Evolutionary conservation across 164 flowering plant genomes (phyloP).

Genomic region (Paratinospora sagittata): DNA sequence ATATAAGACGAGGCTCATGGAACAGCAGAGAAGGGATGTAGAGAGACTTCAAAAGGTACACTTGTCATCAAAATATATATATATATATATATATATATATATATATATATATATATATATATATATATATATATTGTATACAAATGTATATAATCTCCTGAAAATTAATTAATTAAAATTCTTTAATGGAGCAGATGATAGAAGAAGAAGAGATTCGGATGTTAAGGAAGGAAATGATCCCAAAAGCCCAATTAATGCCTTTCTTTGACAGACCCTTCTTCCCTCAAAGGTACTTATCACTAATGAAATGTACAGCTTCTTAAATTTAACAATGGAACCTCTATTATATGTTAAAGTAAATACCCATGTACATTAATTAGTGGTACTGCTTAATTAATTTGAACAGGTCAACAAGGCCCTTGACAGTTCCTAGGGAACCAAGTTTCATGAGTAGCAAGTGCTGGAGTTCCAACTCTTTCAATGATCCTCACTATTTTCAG

Average conservation of each 20-base stretch:
- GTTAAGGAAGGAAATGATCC: slow-evolving; percentile 79
- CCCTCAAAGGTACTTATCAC: slow-evolving; percentile 61
- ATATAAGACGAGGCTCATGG: slow-evolving; percentile 36
- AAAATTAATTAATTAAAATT: not conserved
- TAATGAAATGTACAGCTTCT: no score
- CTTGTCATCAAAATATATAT: no score
- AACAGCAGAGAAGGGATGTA: slow-evolving; percentile 42
- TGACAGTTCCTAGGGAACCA: slow-evolving; percentile 70
- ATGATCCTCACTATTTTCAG: slow-evolving; percentile 10
- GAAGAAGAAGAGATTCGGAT: slow-evolving; percentile 70
- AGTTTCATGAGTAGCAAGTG: slow-evolving; percentile 33
- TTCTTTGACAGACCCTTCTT: slow-evolving; percentile 66
- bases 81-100: no score
- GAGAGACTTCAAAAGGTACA: slow-evolving; percentile 57
- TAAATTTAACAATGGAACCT: no score
- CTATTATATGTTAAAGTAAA: no score
- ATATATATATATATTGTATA: no score
- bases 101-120: no score
- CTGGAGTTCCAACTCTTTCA: slow-evolving; percentile 19
- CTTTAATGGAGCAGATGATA: slow-evolving; percentile 34
- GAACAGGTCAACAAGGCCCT: slow-evolving; percentile 56
- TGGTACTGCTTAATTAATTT: no score
- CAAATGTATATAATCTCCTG: not conserved
- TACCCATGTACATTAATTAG: no score
- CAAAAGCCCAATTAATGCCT: slow-evolving; percentile 86